Conservation (phyloP, 148 eudicot genomes). For the Vaccinium darrowii region DNA sequence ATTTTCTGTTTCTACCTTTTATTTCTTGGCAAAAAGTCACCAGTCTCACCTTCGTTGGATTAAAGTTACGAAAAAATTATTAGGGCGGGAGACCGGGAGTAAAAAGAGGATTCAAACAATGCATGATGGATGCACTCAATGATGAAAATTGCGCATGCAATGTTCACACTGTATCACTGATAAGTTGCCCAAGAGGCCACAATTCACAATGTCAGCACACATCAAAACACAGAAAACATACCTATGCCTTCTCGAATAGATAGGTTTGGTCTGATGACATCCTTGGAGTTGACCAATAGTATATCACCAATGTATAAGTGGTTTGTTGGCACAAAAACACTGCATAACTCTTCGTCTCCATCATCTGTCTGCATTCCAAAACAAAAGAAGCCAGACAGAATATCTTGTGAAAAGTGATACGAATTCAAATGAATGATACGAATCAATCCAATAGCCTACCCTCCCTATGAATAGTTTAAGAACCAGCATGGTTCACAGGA, state of each 20-base stretch:
- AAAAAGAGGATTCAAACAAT: background rate
- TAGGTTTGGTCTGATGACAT: constrained; percentile 81
- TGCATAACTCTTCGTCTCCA: constrained; percentile 87
- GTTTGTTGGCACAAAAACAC: constrained; percentile 90
- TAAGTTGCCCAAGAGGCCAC: background rate
- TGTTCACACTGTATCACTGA: background rate
- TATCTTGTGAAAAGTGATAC: background rate
- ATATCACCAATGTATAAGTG: constrained; percentile 90
- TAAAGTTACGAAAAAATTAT: background rate
- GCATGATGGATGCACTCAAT: background rate
- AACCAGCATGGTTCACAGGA: background rate
- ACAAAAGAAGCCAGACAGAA: constrained; percentile 7
- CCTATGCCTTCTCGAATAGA: constrained; percentile 96
- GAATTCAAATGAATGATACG: background rate
- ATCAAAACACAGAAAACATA: constrained; percentile 23
- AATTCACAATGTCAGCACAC: background rate
- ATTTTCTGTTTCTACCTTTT: background rate
- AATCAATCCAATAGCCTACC: background rate
- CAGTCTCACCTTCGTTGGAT: background rate
- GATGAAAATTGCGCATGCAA: background rate
- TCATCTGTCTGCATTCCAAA: constrained; percentile 58
- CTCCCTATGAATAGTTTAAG: background rate
- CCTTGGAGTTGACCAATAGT: constrained; percentile 74
- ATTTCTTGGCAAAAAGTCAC: background rate
- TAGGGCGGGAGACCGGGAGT: background rate